Evolutionary conservation across 2,329 filamentous ascomycete genomes (phyloP).

Genomic region (Penicillium freii): DNA sequence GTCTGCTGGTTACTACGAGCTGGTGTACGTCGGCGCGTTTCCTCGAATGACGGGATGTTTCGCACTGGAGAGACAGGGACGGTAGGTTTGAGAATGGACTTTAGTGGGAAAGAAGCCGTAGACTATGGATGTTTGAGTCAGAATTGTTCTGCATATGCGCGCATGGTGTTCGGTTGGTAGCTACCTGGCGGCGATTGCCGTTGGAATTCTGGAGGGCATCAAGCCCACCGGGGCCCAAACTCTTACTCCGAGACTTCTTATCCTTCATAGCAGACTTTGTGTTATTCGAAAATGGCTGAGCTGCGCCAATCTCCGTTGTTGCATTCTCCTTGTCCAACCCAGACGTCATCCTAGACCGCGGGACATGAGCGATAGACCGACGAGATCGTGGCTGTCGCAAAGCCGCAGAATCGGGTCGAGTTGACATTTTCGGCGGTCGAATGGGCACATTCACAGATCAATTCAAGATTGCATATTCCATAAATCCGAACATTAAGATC

Average conservation of each 20-base stretch:
- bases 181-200: conserved; percentile 78
- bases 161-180: conserved; percentile 22
- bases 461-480: background rate
- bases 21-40: conserved; percentile 46
- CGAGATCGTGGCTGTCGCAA: conserved; percentile 49
- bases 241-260: conserved; percentile 86
- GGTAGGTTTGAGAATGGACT: conserved; percentile 78
- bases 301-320: conserved; percentile 62
- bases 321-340: conserved; percentile 73
- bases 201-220: conserved; percentile 73
- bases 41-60: conserved; percentile 60
- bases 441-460: conserved; percentile 8
- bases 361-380: conserved; percentile 68
- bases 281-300: conserved; percentile 26
- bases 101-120: conserved; percentile 46
- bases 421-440: conserved; percentile 30
- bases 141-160: conserved; percentile 3
- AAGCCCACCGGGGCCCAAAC: conserved; percentile 85
- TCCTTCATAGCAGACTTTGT: conserved; percentile 43
- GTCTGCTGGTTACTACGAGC: conserved; percentile 31
- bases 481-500: background rate
- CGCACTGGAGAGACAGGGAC: conserved; percentile 65
- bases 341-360: conserved; percentile 48
- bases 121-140: conserved; percentile 35
- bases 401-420: conserved; percentile 36